Conservation (phyloP, 1,284 basidiomycete species). For the Pseudozyma flocculosa region DNA sequence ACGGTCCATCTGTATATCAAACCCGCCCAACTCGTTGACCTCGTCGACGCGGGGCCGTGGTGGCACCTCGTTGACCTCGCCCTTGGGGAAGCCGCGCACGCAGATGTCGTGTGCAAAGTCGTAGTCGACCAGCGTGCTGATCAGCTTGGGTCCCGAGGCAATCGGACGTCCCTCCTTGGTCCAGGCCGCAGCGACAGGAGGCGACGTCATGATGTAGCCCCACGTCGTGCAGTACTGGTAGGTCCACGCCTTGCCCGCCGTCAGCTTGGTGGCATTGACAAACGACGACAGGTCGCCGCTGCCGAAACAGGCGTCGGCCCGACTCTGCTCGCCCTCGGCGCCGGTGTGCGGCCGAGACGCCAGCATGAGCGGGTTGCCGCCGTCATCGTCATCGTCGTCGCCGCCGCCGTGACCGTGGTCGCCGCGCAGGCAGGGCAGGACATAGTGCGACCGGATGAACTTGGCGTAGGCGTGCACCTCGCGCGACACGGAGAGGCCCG, state of each 20-base stretch:
- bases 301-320: constrained; percentile 69
- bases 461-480: constrained; percentile 32
- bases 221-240: constrained; percentile 82
- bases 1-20: constrained; percentile 71
- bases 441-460: constrained; percentile 27
- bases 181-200: constrained; percentile 17
- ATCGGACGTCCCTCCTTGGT: constrained; percentile 17
- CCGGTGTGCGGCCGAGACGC: no score
- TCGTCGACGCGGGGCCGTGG: constrained; percentile 72
- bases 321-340: background rate
- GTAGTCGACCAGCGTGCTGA: constrained; percentile 73
- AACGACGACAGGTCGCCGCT: constrained; percentile 70
- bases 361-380: constrained; percentile 1
- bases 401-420: background rate
- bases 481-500: constrained; percentile 12
- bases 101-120: constrained; percentile 80
- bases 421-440: constrained; percentile 20
- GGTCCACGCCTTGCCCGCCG: constrained; percentile 80
- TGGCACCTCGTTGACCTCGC: constrained; percentile 73
- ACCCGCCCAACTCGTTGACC: constrained; percentile 66
- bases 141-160: constrained; percentile 64
- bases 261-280: constrained; percentile 65
- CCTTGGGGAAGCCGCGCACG: constrained; percentile 75
- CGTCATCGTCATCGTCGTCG: constrained; percentile 16
- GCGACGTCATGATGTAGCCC: constrained; percentile 73